A percentile compares a stretch with the other conserved stretches of the same genome.
Evolutionary conservation across 2,329 filamentous ascomycete genomes (phyloP).

Genomic region (Escovopsis sp.): DNA sequence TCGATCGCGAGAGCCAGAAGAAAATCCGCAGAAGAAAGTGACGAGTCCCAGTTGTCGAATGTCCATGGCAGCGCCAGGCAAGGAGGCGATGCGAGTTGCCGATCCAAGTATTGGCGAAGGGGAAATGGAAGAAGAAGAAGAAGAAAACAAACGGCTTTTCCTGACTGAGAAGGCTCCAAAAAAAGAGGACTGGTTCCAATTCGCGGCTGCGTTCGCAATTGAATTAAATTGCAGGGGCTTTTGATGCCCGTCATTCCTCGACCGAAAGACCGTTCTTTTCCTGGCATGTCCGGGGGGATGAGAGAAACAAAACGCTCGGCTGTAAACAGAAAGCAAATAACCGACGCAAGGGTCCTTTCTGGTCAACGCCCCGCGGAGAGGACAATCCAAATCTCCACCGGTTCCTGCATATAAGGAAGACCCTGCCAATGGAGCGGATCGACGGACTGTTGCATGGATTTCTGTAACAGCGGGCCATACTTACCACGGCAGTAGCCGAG

Average conservation of each 20-base stretch:
- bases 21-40: too few relatives aligned
- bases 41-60: too few relatives aligned
- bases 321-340: background rate
- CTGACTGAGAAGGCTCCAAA: too few relatives aligned
- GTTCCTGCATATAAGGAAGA: constrained; percentile 3
- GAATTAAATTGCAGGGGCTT: constrained; percentile 16
- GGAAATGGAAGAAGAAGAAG: too few relatives aligned
- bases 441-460: constrained; percentile 4
- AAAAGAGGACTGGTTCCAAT: background rate
- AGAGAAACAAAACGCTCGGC: constrained; percentile 3
- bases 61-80: too few relatives aligned
- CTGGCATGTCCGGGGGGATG: constrained; percentile 1
- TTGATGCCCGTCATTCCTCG: constrained; percentile 2
- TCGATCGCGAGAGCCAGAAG: too few relatives aligned
- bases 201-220: constrained; percentile 20
- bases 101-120: too few relatives aligned
- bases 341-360: constrained; percentile 10
- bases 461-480: constrained; percentile 20
- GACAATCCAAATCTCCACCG: constrained; percentile 3
- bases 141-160: too few relatives aligned
- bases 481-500: constrained; percentile 18
- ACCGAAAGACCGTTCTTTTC: constrained; percentile 1
- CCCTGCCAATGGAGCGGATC: constrained; percentile 3
- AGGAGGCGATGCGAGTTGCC: too few relatives aligned
- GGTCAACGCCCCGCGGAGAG: constrained; percentile 10